Base-by-base conservation (phyloP, 208 protist genomes). In the Crithidia expoeki region DNA sequence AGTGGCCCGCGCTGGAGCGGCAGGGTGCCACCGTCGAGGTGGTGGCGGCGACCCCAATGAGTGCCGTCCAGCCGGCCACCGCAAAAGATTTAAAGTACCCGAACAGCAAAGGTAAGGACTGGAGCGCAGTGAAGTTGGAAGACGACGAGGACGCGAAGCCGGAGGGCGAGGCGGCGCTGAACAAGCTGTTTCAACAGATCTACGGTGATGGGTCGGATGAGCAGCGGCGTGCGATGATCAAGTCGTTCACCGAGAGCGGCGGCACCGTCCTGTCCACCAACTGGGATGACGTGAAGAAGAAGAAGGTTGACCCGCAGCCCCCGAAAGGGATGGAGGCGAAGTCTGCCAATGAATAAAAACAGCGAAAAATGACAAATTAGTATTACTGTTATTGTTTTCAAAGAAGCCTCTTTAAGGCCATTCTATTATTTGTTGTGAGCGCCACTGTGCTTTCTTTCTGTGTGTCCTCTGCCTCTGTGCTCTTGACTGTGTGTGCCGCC, bases 221-320 rank as follows among this genome's bases (percentile, higher is more conserved):
- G 66, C 90, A 95, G 68, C 85, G 90, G 17, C 83, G 86, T 6
- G 96, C 96, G 17, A 98, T 98, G 96, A 97, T 97, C 65, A 98
- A 98, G 68, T 98, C 94, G 11, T 98, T 97, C 70, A 73, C 85
- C n/a, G 96, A 98, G 74, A 96, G 86, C 74, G 89, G 92, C 47
- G 97, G 97, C 36, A 99, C 97, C 25, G 96, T 98, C 47, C 84
- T 99, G 56, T 97, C 92, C 21, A 99, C 97, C 30, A 99, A 98
- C 84, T 99, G 96, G 96, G 84, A 91, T 4, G 97, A 99, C 51
- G 94, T 99, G 14, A 92, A 93, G 25, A 81, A 72, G 27, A 76
- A 87, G 23, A 88, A 96, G 57, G 94, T 98, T 14, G 77, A 89
- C 23, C 71, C 74, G 32, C 72, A 95, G 42, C 90, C 95, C 4